phyloP scores from a whole-genome alignment of 2,329 filamentous ascomycete species.

The Talaromyces atroroseus region DNA sequence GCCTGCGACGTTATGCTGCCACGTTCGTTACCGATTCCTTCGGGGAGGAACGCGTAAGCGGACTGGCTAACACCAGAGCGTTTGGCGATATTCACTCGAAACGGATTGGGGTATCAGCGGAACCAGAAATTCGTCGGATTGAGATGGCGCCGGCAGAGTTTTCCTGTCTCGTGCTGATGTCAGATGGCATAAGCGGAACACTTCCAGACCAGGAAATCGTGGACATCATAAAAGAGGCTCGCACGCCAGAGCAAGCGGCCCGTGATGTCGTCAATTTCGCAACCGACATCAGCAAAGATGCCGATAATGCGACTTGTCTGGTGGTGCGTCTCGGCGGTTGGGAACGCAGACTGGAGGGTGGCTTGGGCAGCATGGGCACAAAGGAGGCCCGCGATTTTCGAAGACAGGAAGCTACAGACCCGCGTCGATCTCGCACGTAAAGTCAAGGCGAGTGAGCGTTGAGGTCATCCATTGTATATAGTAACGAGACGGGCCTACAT shows the following conservation, averaged over 20 bases:
- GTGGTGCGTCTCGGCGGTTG: slow-evolving; percentile 60
- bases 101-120: slow-evolving; percentile 86
- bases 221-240: slow-evolving; percentile 89
- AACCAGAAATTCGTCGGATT: slow-evolving; percentile 77
- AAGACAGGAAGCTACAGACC: slow-evolving; percentile 73
- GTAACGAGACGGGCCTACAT: neutral
- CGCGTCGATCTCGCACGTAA: slow-evolving; percentile 60
- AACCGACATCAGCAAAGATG: slow-evolving; percentile 68
- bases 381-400: slow-evolving; percentile 86
- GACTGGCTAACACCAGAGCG: slow-evolving; percentile 85
- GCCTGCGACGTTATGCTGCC: slow-evolving; percentile 78
- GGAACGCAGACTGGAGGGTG: slow-evolving; percentile 67
- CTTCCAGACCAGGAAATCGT: slow-evolving; percentile 92
- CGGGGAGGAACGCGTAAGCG: slow-evolving; percentile 90
- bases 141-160: slow-evolving; percentile 81
- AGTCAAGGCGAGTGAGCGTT: neutral
- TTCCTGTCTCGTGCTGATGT: slow-evolving; percentile 80
- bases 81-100: slow-evolving; percentile 93
- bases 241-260: slow-evolving; percentile 80
- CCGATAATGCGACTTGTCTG: slow-evolving; percentile 60
- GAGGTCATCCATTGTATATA: slow-evolving; percentile 2
- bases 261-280: slow-evolving; percentile 77
- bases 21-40: slow-evolving; percentile 93
- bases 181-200: slow-evolving; percentile 81
- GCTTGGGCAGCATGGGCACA: slow-evolving; percentile 80